Evolutionary conservation across 345 rosid species (phyloP).

Genomic region (Hibiscus trionum): DNA sequence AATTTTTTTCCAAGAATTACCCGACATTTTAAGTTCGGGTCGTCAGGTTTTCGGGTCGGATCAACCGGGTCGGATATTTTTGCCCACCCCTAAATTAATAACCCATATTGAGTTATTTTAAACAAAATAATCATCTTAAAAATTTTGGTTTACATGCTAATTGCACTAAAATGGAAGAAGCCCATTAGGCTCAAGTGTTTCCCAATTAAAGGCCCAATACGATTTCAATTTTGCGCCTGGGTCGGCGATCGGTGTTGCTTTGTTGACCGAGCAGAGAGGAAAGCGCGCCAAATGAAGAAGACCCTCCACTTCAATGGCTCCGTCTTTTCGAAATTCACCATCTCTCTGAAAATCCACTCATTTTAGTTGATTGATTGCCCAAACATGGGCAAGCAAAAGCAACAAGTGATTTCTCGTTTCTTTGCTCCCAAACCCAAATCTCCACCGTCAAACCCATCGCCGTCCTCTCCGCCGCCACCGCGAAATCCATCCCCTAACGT

Average conservation of each 20-base stretch:
- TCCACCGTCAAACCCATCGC: background rate
- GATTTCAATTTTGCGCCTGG: background rate
- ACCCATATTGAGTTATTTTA: too few species aligned
- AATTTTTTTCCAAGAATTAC: too few species aligned
- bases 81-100: too few species aligned
- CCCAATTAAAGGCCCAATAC: background rate
- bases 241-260: background rate
- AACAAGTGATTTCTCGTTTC: slow-evolving; percentile 79
- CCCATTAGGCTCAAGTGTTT: background rate
- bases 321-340: background rate
- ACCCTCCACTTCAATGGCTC: background rate
- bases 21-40: too few species aligned
- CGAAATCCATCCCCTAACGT: slow-evolving; percentile 39
- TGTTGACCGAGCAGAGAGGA: background rate
- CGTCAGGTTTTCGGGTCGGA: too few species aligned
- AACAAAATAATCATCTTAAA: background rate
- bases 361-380: background rate
- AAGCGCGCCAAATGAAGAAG: slow-evolving; percentile 7
- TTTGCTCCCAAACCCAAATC: slow-evolving; percentile 68
- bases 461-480: slow-evolving; percentile 16
- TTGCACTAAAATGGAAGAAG: background rate
- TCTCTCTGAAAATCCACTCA: background rate
- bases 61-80: too few species aligned
- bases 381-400: slow-evolving; percentile 71
- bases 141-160: background rate